These are phyloP conservation scores for Filobasidium uniguttulatum DNA, from an alignment of 1,284 basidiomycete genomes.

Conservation along the genomic window DNA sequence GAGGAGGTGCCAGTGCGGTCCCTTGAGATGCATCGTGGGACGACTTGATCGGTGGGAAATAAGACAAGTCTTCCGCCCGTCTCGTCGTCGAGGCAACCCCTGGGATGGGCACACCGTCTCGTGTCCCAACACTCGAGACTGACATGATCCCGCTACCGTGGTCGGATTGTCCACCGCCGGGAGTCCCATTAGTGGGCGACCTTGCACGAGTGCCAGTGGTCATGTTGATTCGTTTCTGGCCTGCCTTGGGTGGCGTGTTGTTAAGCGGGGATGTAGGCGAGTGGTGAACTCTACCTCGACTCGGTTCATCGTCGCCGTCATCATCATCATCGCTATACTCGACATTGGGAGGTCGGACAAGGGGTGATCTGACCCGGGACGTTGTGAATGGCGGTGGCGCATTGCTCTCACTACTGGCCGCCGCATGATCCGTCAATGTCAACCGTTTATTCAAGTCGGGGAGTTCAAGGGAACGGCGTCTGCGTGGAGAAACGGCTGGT, in stretches of 20 bases:
- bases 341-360: neutral
- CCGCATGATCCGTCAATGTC: slow-evolving; percentile 23
- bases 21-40: too few relatives aligned
- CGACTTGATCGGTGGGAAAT: neutral
- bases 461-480: slow-evolving; percentile 34
- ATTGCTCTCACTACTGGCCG: neutral
- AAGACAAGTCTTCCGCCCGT: neutral
- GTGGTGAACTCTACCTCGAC: neutral
- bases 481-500: slow-evolving; percentile 25
- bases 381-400: neutral
- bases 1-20: neutral
- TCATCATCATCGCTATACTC: neutral
- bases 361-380: neutral
- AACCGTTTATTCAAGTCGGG: slow-evolving; percentile 34
- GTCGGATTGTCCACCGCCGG: neutral
- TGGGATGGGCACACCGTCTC: slow-evolving; percentile 4
- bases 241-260: neutral
- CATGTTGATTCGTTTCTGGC: neutral
- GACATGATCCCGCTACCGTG: neutral
- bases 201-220: slow-evolving; percentile 5
- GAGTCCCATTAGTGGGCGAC: neutral
- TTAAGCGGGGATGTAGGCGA: too few relatives aligned
- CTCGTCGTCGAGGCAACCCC: neutral
- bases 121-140: neutral
- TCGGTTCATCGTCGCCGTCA: neutral